A percentile compares a stretch with the other conserved stretches of the same genome.
phyloP scores from a whole-genome alignment of 75 land plant species.

The Selaginella moellendorffii region DNA sequence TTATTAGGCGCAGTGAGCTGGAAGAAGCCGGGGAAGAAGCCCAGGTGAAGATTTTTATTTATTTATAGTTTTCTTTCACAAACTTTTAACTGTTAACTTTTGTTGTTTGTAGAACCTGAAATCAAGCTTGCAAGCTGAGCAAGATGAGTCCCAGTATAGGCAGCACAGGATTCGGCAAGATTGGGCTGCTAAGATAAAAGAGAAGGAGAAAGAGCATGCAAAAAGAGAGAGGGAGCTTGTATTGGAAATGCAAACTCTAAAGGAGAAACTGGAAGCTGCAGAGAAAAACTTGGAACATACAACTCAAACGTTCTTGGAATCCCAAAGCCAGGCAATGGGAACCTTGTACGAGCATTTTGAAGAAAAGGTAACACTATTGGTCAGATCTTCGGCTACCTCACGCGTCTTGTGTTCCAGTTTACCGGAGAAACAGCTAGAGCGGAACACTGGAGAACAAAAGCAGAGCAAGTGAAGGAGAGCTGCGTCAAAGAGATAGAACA shows the following conservation, averaged over 20 bases:
- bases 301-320: not conserved
- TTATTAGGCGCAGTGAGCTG: not conserved
- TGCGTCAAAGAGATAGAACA: conserved; percentile 1
- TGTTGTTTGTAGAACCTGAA: too few relatives aligned
- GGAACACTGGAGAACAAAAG: not conserved
- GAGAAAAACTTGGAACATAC: not conserved
- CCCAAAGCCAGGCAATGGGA: not conserved
- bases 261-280: not conserved
- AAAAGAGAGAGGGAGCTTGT: not conserved
- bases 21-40: not conserved
- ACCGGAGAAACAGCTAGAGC: conserved; percentile 9
- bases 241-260: too few relatives aligned
- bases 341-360: not conserved
- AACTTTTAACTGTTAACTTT: too few relatives aligned
- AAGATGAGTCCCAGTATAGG: not conserved
- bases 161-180: not conserved
- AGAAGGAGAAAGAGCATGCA: not conserved
- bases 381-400: too few relatives aligned
- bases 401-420: too few relatives aligned
- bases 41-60: not conserved
- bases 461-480: not conserved
- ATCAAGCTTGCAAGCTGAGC: not conserved
- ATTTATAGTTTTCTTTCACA: not conserved
- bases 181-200: not conserved
- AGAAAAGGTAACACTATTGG: not conserved